A percentile compares a stretch with the other conserved stretches of the same genome.
phyloP scores from a whole-genome alignment of 345 rosid species.

The Rhodamnia argentea region DNA sequence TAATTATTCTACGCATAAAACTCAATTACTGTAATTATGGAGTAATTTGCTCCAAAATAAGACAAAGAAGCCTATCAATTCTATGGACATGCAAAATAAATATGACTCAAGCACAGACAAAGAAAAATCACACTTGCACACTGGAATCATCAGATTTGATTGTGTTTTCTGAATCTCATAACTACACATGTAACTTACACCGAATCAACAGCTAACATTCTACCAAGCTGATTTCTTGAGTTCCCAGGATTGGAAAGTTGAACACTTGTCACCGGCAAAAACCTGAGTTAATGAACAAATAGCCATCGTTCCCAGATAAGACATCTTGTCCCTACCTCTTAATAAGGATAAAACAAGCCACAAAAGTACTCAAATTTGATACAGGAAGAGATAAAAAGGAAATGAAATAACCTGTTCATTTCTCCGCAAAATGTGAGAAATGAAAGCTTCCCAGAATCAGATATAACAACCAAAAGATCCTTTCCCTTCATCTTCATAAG shows the following conservation, averaged over 20 bases:
- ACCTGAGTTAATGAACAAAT: constrained; percentile 43
- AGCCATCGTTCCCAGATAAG: background rate
- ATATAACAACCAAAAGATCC: constrained; percentile 75
- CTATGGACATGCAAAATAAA: background rate
- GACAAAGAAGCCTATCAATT: background rate
- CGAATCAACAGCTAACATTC: constrained; percentile 75
- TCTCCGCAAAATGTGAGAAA: constrained; percentile 85
- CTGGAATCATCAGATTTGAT: background rate
- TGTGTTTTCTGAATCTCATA: background rate
- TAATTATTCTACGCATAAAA: background rate
- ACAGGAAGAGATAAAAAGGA: constrained; percentile 3
- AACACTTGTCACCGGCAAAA: constrained; percentile 71
- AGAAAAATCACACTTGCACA: background rate
- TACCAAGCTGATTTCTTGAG: constrained; percentile 73
- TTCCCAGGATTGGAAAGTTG: constrained; percentile 82
- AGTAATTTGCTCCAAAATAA: background rate
- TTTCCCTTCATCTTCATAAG: constrained; percentile 49
- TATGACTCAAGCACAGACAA: background rate
- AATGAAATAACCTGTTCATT: constrained; percentile 75
- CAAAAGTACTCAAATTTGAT: background rate
- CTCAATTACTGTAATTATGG: background rate
- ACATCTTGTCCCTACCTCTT: background rate
- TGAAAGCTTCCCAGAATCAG: constrained; percentile 99
- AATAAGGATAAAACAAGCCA: background rate
- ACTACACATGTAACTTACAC: constrained; percentile 36